Evolutionary conservation across 441 rosid species (phyloP), one percentile per base, ranked within the genome.

Genomic region (Manihot esculenta): DNA sequence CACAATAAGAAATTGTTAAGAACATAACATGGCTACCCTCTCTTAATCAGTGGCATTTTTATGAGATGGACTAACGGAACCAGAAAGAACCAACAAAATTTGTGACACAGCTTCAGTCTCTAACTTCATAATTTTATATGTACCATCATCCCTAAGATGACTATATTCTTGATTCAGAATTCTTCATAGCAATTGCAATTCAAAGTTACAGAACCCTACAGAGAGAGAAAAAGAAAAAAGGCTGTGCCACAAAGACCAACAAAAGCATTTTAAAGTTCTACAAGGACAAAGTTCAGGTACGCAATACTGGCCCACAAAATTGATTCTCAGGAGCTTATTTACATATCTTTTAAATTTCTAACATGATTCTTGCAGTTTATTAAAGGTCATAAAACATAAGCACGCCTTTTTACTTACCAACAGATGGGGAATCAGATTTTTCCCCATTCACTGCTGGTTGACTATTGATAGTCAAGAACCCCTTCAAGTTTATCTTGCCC

Each of bases 381-480:
- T 27, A 20, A 10, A 21, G 12, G 49, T 12, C 7, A 24, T 23
- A 35, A 27, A 72, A 45, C 23, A 71, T 20, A 30, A 50, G 62
- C 11, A 24, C 54, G 57, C 5, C 5, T 26, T 50, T 68, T 41
- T 65, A 76, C 97, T 86, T 77, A 91, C 99, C 99, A 47, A 91
- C 92, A 30, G 87, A 44, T 57, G 84, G 84, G 67, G 96, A 85
- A 67, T 93, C 97, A 24, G 98, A 93, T 76, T 78, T 87, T 66
- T 88, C 95, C 5, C 85, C 96, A 44, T 93, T 93, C 73, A 95
- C 89, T 10, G 97, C 92, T 42, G 97, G 98, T 74, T 95, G 99
- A 84, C 99, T 95, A 72, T 95, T 95, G 85, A 93, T 88, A n/a
- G 97, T 93, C 74, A 95, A 77, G 87, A 86, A 91, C 70, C 98